A percentile compares a stretch with the other conserved stretches of the same genome.
Conservation (phyloP, 768 basidiomycete genomes). For the Amyloporia xantha region DNA sequence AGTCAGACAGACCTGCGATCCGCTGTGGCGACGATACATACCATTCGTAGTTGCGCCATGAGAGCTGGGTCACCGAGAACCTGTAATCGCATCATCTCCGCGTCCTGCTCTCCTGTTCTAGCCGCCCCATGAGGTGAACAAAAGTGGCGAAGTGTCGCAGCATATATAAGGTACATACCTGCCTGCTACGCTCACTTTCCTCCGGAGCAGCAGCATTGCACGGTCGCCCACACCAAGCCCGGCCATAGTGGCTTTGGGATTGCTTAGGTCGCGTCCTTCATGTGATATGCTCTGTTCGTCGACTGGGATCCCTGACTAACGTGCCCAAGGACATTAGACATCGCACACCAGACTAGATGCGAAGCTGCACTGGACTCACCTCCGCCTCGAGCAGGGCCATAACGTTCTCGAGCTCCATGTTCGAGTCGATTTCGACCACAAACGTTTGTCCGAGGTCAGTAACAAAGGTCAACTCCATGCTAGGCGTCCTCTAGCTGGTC, state of each 20-base stretch:
- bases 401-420: slow-evolving; percentile 89
- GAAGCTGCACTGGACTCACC: slow-evolving; percentile 46
- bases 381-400: slow-evolving; percentile 94
- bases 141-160: slow-evolving; percentile 4
- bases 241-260: slow-evolving; percentile 62
- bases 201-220: slow-evolving; percentile 62
- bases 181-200: slow-evolving; percentile 47
- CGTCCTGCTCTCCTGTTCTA: slow-evolving; percentile 70
- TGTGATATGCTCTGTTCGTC: slow-evolving; percentile 69
- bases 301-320: slow-evolving; percentile 72
- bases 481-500: background rate
- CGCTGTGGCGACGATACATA: slow-evolving; percentile 29
- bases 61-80: slow-evolving; percentile 77
- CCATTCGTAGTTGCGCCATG: slow-evolving; percentile 67
- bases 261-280: slow-evolving; percentile 57
- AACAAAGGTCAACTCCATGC: slow-evolving; percentile 69
- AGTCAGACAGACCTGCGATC: no score
- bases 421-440: slow-evolving; percentile 77
- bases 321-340: background rate
- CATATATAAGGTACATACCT: slow-evolving; percentile 29
- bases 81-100: slow-evolving; percentile 88
- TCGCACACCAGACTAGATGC: background rate
- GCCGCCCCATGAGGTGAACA: background rate
- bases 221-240: slow-evolving; percentile 57
- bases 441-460: slow-evolving; percentile 61